Conservation (phyloP, 1,284 basidiomycete genomes). For the Retiboletus flavoniger region DNA sequence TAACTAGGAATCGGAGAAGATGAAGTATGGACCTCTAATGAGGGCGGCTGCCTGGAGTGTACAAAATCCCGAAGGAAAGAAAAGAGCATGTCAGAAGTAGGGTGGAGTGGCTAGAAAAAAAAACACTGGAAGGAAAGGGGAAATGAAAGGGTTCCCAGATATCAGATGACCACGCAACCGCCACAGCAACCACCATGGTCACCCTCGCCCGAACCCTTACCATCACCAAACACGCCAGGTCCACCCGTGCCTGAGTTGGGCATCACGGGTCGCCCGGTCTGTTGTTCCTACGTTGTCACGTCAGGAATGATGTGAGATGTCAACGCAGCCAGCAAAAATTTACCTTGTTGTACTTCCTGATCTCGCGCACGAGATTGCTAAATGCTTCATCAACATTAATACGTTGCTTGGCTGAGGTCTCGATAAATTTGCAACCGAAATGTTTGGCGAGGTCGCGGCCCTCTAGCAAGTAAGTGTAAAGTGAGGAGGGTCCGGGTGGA, state of each 20-base stretch:
- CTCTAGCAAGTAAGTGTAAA: conserved; percentile 54
- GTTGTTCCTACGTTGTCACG: conserved; percentile 40
- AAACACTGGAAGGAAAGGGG: conserved; percentile 9
- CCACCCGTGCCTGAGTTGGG: conserved; percentile 31
- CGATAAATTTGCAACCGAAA: conserved; percentile 96
- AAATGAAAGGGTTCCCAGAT: conserved; percentile 6
- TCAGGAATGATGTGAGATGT: conserved; percentile 6
- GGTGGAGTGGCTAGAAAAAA: conserved; percentile 2
- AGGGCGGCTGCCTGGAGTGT: conserved; percentile 8
- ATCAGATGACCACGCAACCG: conserved; percentile 56
- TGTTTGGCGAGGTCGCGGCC: conserved; percentile 96
- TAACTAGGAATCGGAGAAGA: conserved; percentile 7
- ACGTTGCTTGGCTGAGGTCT: conserved; percentile 97
- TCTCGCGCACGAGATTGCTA: conserved; percentile 93
- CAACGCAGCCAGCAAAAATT: conserved; percentile 1
- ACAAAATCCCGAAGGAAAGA: conserved; percentile 13
- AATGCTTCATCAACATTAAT: conserved; percentile 99
- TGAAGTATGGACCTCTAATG: conserved; percentile 4
- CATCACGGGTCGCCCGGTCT: conserved; percentile 42
- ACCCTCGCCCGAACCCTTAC: conserved; percentile 37
- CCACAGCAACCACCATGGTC: conserved; percentile 56
- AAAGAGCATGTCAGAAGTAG: conserved; percentile 17
- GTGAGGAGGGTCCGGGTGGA: not conserved
- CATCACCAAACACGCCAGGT: conserved; percentile 34
- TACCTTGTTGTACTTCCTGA: conserved; percentile 94